Evolutionary conservation across 1,284 basidiomycete species (phyloP), one percentile per base, ranked within the genome.

Genomic region (Heterobasidion irregulare): DNA sequence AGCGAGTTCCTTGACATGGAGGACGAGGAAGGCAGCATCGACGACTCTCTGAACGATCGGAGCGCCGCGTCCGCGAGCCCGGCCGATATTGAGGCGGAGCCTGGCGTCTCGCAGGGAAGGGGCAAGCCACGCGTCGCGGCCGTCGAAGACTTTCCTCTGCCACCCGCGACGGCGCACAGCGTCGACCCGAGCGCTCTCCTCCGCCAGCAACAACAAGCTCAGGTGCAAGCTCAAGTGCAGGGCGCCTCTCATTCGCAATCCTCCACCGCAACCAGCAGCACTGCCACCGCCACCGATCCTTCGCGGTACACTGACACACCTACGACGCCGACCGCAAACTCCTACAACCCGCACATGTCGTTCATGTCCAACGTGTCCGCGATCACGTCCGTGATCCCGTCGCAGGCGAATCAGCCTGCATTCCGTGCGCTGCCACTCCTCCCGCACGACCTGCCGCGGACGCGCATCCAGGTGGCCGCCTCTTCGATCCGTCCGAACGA

Each of bases 401-500:
- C 54, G 45, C 50, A 61, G 51, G 53, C 52, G 16, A 59, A 61
- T 10, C 66, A 66, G 47, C 63, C 66, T 26, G 72, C 71, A 15
- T 89, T 87, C 70, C 83, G 86, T 54, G 83, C 84, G 1, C 77
- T 90, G 38, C 86, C 85, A 3, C 71, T 91, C n/a, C 70, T 89
- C 19, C 72, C 80, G 6, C 70, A 72, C 33, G 89, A 92, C 66
- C 79, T 92, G 35, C 81, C 80, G 47, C 75, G 75, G 48, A 89
- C 89, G 9, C 75, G 68, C 45, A 74, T 87, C 57, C 66, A 66
- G 13, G 87, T 92, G 38, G 79, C 80, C 5, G 82, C 86, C 56
- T 92, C 90, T 15, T 83, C 87, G 58, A 89, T 94, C 52, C 81
- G 86, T 16, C 80, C 89, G 8, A 94, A 92, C 61, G 92, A 95